These are phyloP conservation scores for Septoria petroselini DNA, from an alignment of 2,329 filamentous ascomycete species.

Conservation along the genomic window DNA sequence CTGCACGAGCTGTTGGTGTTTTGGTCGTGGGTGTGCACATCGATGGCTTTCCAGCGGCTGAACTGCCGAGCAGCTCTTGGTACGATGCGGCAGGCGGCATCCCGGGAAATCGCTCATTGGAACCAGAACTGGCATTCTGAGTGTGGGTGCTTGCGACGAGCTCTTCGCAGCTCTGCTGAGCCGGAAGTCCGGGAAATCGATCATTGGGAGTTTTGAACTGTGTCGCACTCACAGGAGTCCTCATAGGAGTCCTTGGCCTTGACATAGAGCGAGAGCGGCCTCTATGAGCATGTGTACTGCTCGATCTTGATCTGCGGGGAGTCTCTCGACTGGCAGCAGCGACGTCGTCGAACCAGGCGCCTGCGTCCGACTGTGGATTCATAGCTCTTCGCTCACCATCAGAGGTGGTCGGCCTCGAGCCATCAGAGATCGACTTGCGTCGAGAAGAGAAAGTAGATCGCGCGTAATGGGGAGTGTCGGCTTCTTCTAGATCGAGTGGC, in stretches of 20 bases:
- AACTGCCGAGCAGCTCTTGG: constrained; percentile 15
- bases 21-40: background rate
- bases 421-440: constrained; percentile 30
- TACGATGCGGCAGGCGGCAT: constrained; percentile 17
- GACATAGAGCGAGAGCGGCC: background rate
- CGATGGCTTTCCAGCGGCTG: background rate
- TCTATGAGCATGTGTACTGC: background rate
- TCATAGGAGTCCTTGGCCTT: background rate
- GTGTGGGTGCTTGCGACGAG: background rate
- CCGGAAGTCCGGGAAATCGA: background rate
- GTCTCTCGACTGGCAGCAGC: background rate
- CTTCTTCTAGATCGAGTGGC: constrained; percentile 9
- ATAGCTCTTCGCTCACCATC: constrained; percentile 23
- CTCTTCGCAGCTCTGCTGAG: background rate
- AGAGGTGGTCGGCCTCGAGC: constrained; percentile 30
- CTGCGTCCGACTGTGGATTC: constrained; percentile 3
- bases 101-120: constrained; percentile 21
- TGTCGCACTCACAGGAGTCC: too few species aligned
- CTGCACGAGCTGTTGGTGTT: background rate
- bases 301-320: background rate
- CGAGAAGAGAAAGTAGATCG: constrained; percentile 35
- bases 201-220: background rate
- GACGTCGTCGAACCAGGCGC: constrained; percentile 10
- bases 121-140: background rate
- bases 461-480: constrained; percentile 34